Conservation (phyloP, 768 basidiomycete genomes). For the Boletus huronensis region DNA sequence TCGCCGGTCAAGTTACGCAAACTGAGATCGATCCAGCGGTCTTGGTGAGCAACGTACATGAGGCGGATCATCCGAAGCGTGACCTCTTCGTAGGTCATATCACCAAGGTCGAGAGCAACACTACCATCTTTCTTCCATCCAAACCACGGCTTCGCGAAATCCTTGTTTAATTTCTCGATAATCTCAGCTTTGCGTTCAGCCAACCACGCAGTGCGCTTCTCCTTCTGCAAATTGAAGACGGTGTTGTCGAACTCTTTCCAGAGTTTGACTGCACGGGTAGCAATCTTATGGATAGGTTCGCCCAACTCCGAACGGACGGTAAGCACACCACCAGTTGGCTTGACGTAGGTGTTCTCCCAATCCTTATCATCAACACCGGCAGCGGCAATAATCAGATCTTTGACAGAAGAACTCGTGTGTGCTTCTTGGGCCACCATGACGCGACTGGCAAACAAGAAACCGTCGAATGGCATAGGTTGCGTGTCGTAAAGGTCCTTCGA, state of each 20-base stretch:
- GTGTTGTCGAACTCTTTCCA: constrained; percentile 99
- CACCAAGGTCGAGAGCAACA: constrained; percentile 80
- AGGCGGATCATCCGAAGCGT: constrained; percentile 87
- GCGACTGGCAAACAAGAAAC: constrained; percentile 92
- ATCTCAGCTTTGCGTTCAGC: constrained; percentile 83
- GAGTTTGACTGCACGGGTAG: constrained; percentile 92
- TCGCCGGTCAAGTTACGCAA: constrained; percentile 93
- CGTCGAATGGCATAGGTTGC: constrained; percentile 98
- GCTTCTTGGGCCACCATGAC: constrained; percentile 99
- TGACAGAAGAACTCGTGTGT: constrained; percentile 90
- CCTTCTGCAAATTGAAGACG: constrained; percentile 92
- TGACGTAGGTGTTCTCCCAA: constrained; percentile 94
- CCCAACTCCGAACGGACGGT: constrained; percentile 97
- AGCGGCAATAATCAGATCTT: constrained; percentile 94
- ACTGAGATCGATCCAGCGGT: constrained; percentile 89
- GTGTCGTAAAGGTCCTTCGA: constrained; percentile 72
- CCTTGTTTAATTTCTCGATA: constrained; percentile 87
- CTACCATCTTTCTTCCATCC: constrained; percentile 91
- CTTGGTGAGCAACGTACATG: constrained; percentile 91
- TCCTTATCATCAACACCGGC: constrained; percentile 84
- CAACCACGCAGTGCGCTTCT: constrained; percentile 91
- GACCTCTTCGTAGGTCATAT: constrained; percentile 99
- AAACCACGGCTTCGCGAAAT: constrained; percentile 98
- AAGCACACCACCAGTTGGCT: constrained; percentile 92
- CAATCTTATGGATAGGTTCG: constrained; percentile 99